phyloP scores from a whole-genome alignment of 495 filamentous ascomycete genomes.

The Cairneyella variabilis region DNA sequence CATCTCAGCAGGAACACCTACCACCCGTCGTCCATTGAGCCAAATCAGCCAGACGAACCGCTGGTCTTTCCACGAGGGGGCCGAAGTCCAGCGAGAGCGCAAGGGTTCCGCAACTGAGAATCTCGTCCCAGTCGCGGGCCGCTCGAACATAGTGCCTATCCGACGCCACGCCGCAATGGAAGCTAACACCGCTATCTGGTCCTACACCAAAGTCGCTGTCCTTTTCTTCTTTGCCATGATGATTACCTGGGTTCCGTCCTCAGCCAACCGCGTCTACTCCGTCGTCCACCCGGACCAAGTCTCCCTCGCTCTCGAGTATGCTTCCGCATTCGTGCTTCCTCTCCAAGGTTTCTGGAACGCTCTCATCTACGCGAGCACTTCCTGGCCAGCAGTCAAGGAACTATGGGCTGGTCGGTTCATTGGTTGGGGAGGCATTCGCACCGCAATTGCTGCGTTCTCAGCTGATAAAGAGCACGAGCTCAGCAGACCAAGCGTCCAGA shows the following conservation, averaged over 20 bases:
- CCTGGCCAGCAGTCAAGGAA: conserved; percentile 36
- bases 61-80: background rate
- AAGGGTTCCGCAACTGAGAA: background rate
- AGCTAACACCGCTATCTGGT: conserved; percentile 58
- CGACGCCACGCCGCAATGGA: conserved; percentile 15
- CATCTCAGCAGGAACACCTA: background rate
- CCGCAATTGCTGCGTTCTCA: conserved; percentile 2
- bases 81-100: background rate
- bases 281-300: conserved; percentile 51
- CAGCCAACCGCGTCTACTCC: conserved; percentile 71
- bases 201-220: conserved; percentile 78
- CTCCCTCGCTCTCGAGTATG: conserved; percentile 60
- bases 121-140: background rate
- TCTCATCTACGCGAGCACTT: conserved; percentile 71
- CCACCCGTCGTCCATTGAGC: too few species aligned
- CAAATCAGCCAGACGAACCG: too few species aligned
- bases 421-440: background rate
- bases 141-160: background rate
- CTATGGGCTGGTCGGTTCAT: conserved; percentile 10
- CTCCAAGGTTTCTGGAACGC: conserved; percentile 88
- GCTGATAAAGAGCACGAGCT: background rate
- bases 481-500: too few species aligned
- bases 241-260: conserved; percentile 84
- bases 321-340: conserved; percentile 71
- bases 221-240: conserved; percentile 82